Percentiles rank a stretch among this genome's conserved stretches.
phyloP scores from a whole-genome alignment of 148 eudicot genomes.

The Amaranthus hypochondriacus region DNA sequence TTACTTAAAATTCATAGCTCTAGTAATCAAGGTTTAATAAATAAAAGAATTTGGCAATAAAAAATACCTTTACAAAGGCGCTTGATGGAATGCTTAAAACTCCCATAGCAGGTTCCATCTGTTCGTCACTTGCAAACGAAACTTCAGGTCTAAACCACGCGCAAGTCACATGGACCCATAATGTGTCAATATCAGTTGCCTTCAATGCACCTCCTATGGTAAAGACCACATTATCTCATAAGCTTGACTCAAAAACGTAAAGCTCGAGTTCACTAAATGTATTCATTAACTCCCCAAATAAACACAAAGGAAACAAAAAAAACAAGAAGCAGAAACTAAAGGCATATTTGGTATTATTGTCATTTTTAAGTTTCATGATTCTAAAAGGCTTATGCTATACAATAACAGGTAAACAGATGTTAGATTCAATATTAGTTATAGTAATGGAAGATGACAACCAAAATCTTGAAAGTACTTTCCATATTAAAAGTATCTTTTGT shows the following conservation, averaged over 20 bases:
- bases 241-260: slow-evolving; percentile 4
- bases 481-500: too few relatives aligned
- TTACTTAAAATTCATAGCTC: not conserved
- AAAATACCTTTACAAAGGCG: slow-evolving; percentile 79
- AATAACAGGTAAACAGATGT: not conserved
- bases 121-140: slow-evolving; percentile 86
- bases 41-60: not conserved
- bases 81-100: slow-evolving; percentile 91
- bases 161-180: slow-evolving; percentile 98
- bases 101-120: slow-evolving; percentile 98
- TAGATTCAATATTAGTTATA: not conserved
- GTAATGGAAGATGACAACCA: too few relatives aligned
- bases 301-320: not conserved
- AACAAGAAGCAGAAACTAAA: not conserved
- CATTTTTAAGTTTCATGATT: too few relatives aligned
- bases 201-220: slow-evolving; percentile 86
- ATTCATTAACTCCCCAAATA: not conserved
- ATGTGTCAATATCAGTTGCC: slow-evolving; percentile 80
- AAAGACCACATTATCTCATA: slow-evolving; percentile 8
- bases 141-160: slow-evolving; percentile 99
- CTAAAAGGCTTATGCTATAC: too few relatives aligned
- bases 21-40: not conserved
- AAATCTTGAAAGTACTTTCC: too few relatives aligned
- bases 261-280: not conserved
- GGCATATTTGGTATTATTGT: too few relatives aligned